Evolutionary conservation across 768 basidiomycete species (phyloP).

Genomic region (Amyloporia xantha): DNA sequence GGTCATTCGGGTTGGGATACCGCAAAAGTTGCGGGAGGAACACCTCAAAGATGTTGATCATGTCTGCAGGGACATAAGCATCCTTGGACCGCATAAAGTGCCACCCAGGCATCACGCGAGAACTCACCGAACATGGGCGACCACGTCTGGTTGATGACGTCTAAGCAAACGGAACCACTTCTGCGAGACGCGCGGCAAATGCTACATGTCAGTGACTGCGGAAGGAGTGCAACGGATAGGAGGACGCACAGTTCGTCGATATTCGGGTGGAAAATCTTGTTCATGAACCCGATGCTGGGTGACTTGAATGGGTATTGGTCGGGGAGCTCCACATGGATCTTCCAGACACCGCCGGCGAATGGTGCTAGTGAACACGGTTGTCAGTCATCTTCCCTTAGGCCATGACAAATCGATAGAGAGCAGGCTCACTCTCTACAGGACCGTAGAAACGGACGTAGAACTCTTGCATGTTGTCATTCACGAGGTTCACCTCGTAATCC

Average conservation of each 20-base stretch:
- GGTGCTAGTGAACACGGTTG: constrained; percentile 54
- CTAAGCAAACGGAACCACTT: constrained; percentile 96
- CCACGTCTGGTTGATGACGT: constrained; percentile 99
- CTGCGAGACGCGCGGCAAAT: constrained; percentile 34
- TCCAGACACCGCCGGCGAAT: constrained; percentile 97
- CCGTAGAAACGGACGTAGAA: constrained; percentile 97
- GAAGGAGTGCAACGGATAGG: neutral
- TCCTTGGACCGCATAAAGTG: neutral
- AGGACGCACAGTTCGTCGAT: constrained; percentile 92
- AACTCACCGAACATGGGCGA: constrained; percentile 97
- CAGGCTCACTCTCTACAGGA: constrained; percentile 79
- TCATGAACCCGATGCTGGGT: constrained; percentile 99
- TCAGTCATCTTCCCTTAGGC: neutral
- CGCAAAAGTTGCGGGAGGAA: constrained; percentile 95
- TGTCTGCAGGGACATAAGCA: constrained; percentile 52
- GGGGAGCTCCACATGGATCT: constrained; percentile 97
- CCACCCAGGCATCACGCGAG: neutral
- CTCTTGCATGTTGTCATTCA: constrained; percentile 98
- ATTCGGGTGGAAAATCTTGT: constrained; percentile 99
- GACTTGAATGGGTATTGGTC: constrained; percentile 99
- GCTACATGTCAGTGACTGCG: constrained; percentile 2
- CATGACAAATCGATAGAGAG: neutral
- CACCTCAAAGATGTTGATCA: constrained; percentile 99
- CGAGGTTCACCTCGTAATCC: constrained; percentile 95
- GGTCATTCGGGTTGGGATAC: constrained; percentile 98